Percentiles rank a stretch among this genome's conserved stretches.
These are phyloP conservation scores for Rhodotorula sp. DNA, from an alignment of 1,284 basidiomycete genomes.

Conservation along the genomic window DNA sequence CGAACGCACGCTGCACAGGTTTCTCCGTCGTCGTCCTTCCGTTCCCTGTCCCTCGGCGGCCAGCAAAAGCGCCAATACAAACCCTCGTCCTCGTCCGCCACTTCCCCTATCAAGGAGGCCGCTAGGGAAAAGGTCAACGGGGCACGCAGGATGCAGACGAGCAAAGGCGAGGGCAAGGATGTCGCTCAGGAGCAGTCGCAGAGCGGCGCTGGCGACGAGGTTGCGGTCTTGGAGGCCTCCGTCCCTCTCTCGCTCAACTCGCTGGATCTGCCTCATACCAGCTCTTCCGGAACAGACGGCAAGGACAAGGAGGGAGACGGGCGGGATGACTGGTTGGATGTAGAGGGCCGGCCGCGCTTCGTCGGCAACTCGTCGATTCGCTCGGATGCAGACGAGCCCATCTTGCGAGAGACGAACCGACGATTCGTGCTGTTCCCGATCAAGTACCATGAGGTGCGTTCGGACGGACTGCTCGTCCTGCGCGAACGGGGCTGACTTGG, in stretches of 20 bases:
- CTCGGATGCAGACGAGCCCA: conserved; percentile 43
- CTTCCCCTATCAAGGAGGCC: no score
- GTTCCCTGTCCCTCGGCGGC: no score
- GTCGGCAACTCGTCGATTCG: conserved; percentile 44
- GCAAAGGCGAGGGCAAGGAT: no score
- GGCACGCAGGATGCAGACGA: no score
- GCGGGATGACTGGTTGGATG: neutral
- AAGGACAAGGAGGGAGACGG: neutral
- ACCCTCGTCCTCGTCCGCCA: no score
- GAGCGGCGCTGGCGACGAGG: no score
- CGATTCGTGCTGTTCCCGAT: conserved; percentile 49
- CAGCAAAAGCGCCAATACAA: no score
- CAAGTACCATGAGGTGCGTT: conserved; percentile 45
- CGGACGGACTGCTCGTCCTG: neutral
- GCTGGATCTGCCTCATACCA: neutral
- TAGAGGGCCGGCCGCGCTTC: conserved; percentile 28
- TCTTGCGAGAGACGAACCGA: conserved; percentile 41
- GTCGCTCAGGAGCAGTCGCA: no score
- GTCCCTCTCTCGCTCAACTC: neutral
- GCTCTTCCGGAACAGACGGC: neutral
- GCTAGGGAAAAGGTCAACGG: no score
- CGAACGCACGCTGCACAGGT: no score
- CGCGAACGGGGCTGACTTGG: neutral
- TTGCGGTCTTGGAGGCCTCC: neutral
- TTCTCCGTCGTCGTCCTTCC: no score